phyloP scores from a whole-genome alignment of 2,329 filamentous ascomycete genomes.

The Alternaria metachromatica region DNA sequence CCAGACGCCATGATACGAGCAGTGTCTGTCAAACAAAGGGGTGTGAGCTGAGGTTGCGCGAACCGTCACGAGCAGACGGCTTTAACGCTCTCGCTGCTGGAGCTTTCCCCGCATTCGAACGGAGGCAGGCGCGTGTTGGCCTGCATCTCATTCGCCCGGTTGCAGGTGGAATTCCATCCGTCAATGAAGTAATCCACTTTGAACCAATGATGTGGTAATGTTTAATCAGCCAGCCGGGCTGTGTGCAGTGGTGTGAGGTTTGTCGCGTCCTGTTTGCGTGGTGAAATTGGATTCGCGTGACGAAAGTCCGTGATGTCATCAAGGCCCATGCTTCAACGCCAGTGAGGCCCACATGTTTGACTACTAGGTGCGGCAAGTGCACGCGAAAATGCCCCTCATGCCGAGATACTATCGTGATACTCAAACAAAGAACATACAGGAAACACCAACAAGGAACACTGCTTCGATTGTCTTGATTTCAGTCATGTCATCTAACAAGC shows the following conservation, averaged over 20 bases:
- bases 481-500: slow-evolving; percentile 26
- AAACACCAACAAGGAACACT: background rate
- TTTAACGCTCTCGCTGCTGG: slow-evolving; percentile 17
- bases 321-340: background rate
- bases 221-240: slow-evolving; percentile 6
- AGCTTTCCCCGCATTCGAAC: slow-evolving; percentile 35
- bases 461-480: background rate
- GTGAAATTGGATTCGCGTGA: slow-evolving; percentile 1
- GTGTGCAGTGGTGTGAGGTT: background rate
- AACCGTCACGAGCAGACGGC: slow-evolving; percentile 1
- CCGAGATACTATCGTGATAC: background rate
- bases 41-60: slow-evolving; percentile 1
- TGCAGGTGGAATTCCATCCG: background rate
- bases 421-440: background rate
- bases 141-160: slow-evolving; percentile 11
- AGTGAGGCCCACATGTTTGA: slow-evolving; percentile 1
- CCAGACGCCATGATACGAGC: slow-evolving; percentile 31
- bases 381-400: slow-evolving; percentile 6
- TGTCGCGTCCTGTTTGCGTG: slow-evolving; percentile 1
- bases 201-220: slow-evolving; percentile 6
- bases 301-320: slow-evolving; percentile 8
- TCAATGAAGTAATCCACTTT: background rate
- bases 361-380: background rate
- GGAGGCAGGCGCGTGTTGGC: slow-evolving; percentile 10
- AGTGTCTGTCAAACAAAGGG: background rate